Percentiles rank a stretch among this genome's conserved stretches.
phyloP scores from a whole-genome alignment of 306 rosid species.

The Prunus mume region DNA sequence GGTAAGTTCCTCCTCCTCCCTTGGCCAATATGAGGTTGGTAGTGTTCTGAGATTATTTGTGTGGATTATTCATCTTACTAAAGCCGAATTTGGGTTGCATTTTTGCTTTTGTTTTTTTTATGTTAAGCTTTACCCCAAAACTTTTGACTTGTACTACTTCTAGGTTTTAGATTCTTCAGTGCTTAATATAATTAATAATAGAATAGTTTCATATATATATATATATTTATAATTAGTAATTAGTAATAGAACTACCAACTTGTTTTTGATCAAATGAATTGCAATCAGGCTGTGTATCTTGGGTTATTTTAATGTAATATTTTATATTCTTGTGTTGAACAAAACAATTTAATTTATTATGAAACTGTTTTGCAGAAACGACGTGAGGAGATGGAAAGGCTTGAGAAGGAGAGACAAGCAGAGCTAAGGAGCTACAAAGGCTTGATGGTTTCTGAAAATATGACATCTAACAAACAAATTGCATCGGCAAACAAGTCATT shows the following conservation, averaged over 20 bases:
- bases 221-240: background rate
- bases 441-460: conserved; percentile 86
- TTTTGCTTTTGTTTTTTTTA: background rate
- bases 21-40: background rate
- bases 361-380: conserved; percentile 59
- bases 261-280: background rate
- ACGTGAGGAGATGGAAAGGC: conserved; percentile 82
- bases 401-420: conserved; percentile 83
- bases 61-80: background rate
- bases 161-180: background rate
- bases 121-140: background rate
- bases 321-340: background rate
- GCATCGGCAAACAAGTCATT: conserved; percentile 78
- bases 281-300: background rate
- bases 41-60: background rate
- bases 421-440: conserved; percentile 95
- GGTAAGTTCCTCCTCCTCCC: conserved; percentile 38
- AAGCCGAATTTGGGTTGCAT: background rate
- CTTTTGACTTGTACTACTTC: background rate
- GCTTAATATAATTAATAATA: background rate
- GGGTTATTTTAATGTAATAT: background rate
- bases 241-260: background rate
- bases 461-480: conserved; percentile 88
- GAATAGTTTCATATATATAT: too few species aligned
- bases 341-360: background rate